Base-by-base conservation (phyloP, 805 yeast species). In the Grigorovia transvaalensis region DNA sequence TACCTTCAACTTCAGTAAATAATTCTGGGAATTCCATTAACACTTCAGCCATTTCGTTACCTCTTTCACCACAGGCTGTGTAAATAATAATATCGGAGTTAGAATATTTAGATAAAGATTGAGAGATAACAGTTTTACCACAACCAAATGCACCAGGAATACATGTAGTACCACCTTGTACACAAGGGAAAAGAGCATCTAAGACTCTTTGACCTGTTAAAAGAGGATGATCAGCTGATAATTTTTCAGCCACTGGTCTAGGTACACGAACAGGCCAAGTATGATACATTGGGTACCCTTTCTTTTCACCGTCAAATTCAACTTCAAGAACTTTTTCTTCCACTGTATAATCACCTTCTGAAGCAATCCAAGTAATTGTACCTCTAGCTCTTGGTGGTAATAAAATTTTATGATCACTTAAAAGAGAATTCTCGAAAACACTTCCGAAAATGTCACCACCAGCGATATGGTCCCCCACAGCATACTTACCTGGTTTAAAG, bases 221-320 rank as follows among this genome's bases (percentile, higher is more conserved):
- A 62, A 93, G 78, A 50, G 99, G 99, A 71, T 85, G 81, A 72
- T 91, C 93, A 45, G 99, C 98, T 55, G 95, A 75, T 57, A 88
- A 74, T 69, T 91, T 89, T 71, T 89, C 95, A 49, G 97, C 85
- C 47, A 91, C 98, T 17, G 99, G 99, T 75, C 99, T 85, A 63
- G 99, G 98, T 46, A 90, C 96, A 78, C 99, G 89, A 56, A 93
- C 99, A 41, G 99, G 99, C 99, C 99, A 93, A 30, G 96, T 84
- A 73, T 93, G 99, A 85, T 81, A 88, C 96, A 93, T 89, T 45
- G 95, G 77, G 76, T 87, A 91, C 49, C 79, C 76, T 59, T 77
- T 78, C 60, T 79, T 85, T 65, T 81, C 78, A 60, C 97, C 98
- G 56, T 89, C 91, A 64, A 90, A 93, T 73, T 93, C 99, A 54